These are phyloP conservation scores for Theobroma grandiflorum DNA, from an alignment of 441 rosid genomes.

Conservation along the genomic window DNA sequence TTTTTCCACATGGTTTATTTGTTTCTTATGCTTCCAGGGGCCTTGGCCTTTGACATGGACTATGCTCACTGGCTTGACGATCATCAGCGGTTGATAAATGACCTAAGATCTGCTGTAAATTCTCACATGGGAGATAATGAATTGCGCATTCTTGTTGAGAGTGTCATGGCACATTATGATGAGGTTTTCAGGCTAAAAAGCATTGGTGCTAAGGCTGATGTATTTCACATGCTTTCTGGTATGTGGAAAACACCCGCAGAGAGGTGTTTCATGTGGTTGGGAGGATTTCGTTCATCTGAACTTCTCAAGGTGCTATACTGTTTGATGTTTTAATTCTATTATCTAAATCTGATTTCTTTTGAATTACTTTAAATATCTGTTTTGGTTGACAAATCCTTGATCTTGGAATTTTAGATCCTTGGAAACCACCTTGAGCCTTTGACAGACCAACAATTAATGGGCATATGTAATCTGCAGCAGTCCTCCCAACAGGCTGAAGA, in stretches of 20 bases:
- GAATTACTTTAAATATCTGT: not conserved
- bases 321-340: not conserved
- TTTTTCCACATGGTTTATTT: not conserved
- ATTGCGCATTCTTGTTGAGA: conserved; percentile 68
- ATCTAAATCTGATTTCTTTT: not conserved
- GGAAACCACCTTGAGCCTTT: conserved; percentile 90
- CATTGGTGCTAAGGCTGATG: conserved; percentile 80
- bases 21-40: conserved; percentile 50
- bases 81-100: conserved; percentile 73
- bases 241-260: conserved; percentile 97
- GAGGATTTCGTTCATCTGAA: conserved; percentile 96
- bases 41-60: conserved; percentile 78
- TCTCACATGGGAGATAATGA: conserved; percentile 70
- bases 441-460: conserved; percentile 91
- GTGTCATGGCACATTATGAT: conserved; percentile 82
- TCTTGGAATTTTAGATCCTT: conserved; percentile 58
- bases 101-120: conserved; percentile 76
- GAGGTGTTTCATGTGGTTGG: conserved; percentile 97
- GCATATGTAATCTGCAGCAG: conserved; percentile 89
- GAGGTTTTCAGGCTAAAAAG: conserved; percentile 77
- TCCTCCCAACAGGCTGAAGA: conserved; percentile 97
- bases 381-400: not conserved
- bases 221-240: conserved; percentile 95
- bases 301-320: conserved; percentile 71
- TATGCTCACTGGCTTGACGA: conserved; percentile 89